Base-by-base conservation (phyloP, 345 rosid genomes). In the Moricandia moricandioides region DNA sequence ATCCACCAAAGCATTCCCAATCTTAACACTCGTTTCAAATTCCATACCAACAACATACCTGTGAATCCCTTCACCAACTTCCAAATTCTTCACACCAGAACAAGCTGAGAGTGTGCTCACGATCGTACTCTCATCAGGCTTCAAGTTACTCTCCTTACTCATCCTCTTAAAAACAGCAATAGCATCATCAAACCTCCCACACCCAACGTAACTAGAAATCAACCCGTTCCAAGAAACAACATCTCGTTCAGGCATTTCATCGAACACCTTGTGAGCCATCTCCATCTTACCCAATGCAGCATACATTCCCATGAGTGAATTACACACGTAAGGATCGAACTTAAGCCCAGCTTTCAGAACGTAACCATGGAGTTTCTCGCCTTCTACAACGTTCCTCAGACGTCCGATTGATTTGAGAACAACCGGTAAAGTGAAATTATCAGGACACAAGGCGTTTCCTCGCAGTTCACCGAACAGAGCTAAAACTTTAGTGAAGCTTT, bases 21-120 rank as follows among this genome's bases (percentile, higher is more conserved):
- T 83, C 63, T 83, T 84, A 45, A 59, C 17, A 78, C 88, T 89
- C 47, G 70, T 73, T 65, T 73, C 81, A 71, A 86, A 72, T 24
- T 84, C 80, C 2, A 8, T 8, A 10, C 2, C 43, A 47, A 73
- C 78, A 26, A 84, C 81, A 69, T 80, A 86, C 60, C 10, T 47
- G 61, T 86, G 82, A 75, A 89, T 84, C 65, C 81, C 75, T 82
- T 79, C 78, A 54, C 91, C 95, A 31, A 86, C 79, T 47, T 86
- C 83, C 58, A 88, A 51, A 65, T 71, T 81, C 77, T 86, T 83
- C 81, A 84, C 59, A 12, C 81, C 83, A 0, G 90, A 76, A 72
- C 91, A 91, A 69, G 96, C 97, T 0, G 93, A 84, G 49, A 91
- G 89, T 24, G 85, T 86, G 80, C 87, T 86, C 63, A 85, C 95